Evolutionary conservation across 768 basidiomycete genomes (phyloP).

Genomic region (Tylopilus rubrobrunneus): DNA sequence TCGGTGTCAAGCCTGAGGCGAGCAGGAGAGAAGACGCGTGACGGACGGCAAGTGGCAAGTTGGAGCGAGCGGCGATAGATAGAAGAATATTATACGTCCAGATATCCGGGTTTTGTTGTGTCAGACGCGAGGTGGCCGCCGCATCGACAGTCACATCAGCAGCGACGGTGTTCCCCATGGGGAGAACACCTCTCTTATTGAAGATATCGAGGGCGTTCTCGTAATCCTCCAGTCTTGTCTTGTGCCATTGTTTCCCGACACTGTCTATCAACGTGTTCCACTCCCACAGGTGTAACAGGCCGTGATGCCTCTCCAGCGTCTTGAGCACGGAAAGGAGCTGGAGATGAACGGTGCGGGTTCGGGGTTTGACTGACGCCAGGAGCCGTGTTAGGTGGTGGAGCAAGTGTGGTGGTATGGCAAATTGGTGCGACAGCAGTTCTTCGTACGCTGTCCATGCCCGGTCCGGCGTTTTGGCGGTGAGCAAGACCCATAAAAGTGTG

Average conservation of each 20-base stretch:
- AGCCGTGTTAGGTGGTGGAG: constrained; percentile 62
- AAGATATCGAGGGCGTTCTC: constrained; percentile 56
- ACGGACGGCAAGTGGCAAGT: constrained; percentile 38
- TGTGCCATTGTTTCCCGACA: constrained; percentile 64
- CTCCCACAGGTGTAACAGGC: constrained; percentile 54
- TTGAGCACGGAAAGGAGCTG: constrained; percentile 67
- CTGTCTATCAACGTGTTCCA: constrained; percentile 75
- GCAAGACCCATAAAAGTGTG: constrained; percentile 31
- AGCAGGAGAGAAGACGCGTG: constrained; percentile 54
- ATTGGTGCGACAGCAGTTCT: constrained; percentile 25
- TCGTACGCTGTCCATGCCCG: constrained; percentile 46
- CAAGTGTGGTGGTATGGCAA: constrained; percentile 33
- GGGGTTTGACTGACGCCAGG: constrained; percentile 50
- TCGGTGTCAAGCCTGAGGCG: constrained; percentile 51
- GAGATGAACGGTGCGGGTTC: constrained; percentile 56
- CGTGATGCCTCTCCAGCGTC: constrained; percentile 52
- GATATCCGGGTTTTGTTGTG: constrained; percentile 50
- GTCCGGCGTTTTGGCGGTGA: constrained; percentile 27
- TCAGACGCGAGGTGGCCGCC: background rate
- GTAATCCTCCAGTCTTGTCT: constrained; percentile 54
- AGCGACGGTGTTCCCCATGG: background rate
- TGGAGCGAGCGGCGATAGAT: constrained; percentile 55
- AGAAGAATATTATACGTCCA: constrained; percentile 68
- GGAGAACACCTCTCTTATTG: constrained; percentile 51
- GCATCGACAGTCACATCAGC: constrained; percentile 12